phyloP scores from a whole-genome alignment of 495 filamentous ascomycete species.

The Polyplosphaeria fusca region DNA sequence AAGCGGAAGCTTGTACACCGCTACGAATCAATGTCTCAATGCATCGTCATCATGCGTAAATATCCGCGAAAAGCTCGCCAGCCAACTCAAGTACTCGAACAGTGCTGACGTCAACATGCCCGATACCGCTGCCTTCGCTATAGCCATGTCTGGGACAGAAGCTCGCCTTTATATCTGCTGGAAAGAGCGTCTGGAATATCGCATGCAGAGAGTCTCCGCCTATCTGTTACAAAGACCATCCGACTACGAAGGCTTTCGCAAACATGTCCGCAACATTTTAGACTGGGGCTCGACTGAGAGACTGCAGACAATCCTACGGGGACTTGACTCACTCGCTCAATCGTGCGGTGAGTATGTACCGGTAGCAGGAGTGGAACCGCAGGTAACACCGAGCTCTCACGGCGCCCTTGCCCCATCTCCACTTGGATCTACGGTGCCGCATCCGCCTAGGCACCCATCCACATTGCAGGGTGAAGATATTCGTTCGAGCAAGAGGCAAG shows the following conservation, averaged over 20 bases:
- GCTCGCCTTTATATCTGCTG: constrained; percentile 39
- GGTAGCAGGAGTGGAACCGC: too few relatives aligned
- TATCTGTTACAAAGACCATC: constrained; percentile 35
- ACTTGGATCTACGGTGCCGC: too few relatives aligned
- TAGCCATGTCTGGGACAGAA: constrained; percentile 39
- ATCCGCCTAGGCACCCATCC: too few relatives aligned
- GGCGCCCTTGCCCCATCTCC: too few relatives aligned
- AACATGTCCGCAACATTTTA: constrained; percentile 39
- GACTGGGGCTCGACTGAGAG: constrained; percentile 40
- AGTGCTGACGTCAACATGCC: constrained; percentile 1
- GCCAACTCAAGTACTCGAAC: background rate
- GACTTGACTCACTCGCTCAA: constrained; percentile 39
- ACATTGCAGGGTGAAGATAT: too few relatives aligned
- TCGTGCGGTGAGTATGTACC: too few relatives aligned
- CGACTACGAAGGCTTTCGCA: constrained; percentile 39
- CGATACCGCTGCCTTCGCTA: constrained; percentile 37
- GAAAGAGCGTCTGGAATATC: constrained; percentile 40
- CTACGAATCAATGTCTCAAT: background rate
- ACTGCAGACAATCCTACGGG: constrained; percentile 35
- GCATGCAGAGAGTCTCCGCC: constrained; percentile 32
- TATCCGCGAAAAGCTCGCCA: background rate
- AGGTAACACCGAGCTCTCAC: too few relatives aligned
- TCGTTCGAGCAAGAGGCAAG: too few relatives aligned
- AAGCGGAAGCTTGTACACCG: background rate
- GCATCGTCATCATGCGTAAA: background rate